A percentile compares a stretch with the other conserved stretches of the same genome.
phyloP scores from a whole-genome alignment of 1,139 yeast species.

The Suhomyces maxii region DNA sequence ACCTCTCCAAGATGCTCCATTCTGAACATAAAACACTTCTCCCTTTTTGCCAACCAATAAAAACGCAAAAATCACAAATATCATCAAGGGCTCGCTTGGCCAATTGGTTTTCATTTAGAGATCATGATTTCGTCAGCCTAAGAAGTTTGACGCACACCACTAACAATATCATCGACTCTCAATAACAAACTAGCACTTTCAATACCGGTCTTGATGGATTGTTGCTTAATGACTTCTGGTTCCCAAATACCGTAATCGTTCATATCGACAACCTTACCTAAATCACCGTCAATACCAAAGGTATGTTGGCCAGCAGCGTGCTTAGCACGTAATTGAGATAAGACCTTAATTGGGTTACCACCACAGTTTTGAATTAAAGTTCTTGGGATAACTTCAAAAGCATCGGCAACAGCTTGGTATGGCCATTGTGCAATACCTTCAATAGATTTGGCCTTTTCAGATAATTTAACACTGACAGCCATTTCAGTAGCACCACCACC shows the following conservation, averaged over 20 bases:
- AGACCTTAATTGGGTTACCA: constrained; percentile 87
- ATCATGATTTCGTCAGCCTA: neutral
- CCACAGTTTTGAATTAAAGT: constrained; percentile 97
- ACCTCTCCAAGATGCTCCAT: no score
- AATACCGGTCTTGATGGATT: constrained; percentile 93
- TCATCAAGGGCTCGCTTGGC: no score
- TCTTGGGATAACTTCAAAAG: constrained; percentile 97
- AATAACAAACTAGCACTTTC: constrained; percentile 94
- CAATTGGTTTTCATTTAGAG: no score
- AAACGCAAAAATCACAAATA: no score
- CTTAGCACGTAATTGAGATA: constrained; percentile 91
- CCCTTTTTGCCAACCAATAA: no score
- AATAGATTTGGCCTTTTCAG: constrained; percentile 87
- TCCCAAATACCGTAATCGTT: constrained; percentile 96
- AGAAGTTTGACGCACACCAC: constrained; percentile 70
- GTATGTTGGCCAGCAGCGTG: constrained; percentile 89
- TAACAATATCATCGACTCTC: constrained; percentile 96
- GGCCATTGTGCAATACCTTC: constrained; percentile 99
- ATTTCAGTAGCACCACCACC: constrained; percentile 99
- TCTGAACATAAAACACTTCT: no score
- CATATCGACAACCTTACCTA: constrained; percentile 95
- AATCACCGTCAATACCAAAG: constrained; percentile 92
- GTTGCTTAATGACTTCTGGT: constrained; percentile 97
- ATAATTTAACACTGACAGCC: constrained; percentile 89
- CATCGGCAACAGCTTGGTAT: constrained; percentile 97